phyloP scores from a whole-genome alignment of 345 rosid species.

The Pugionium dolabratum region DNA sequence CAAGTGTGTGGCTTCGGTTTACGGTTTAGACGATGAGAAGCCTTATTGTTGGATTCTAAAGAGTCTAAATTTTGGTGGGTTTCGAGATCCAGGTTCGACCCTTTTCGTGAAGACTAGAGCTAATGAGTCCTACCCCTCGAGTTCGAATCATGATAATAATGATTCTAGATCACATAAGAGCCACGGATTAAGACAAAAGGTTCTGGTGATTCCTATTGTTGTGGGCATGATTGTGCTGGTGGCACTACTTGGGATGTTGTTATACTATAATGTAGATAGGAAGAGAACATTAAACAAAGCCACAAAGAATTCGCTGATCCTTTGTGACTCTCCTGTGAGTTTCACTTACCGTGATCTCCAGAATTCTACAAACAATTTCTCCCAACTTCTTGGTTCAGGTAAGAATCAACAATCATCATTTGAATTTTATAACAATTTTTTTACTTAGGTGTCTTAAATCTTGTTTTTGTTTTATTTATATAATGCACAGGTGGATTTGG shows the following conservation, averaged over 20 bases:
- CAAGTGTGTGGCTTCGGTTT: slow-evolving; percentile 83
- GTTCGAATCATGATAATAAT: slow-evolving; percentile 22
- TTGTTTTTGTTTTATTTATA: background rate
- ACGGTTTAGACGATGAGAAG: slow-evolving; percentile 80
- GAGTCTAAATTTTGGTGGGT: slow-evolving; percentile 78
- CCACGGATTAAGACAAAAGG: slow-evolving; percentile 43
- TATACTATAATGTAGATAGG: slow-evolving; percentile 63
- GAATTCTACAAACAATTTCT: slow-evolving; percentile 62
- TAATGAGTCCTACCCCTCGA: slow-evolving; percentile 43
- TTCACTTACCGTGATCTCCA: slow-evolving; percentile 76
- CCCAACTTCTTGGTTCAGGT: slow-evolving; percentile 84
- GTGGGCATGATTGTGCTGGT: slow-evolving; percentile 59
- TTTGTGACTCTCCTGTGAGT: slow-evolving; percentile 67
- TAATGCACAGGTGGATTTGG: slow-evolving; percentile 69
- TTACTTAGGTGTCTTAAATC: background rate
- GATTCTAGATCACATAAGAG: slow-evolving; percentile 20
- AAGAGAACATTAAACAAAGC: slow-evolving; percentile 57
- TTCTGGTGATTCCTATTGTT: slow-evolving; percentile 63
- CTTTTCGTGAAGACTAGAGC: slow-evolving; percentile 66
- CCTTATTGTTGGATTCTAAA: slow-evolving; percentile 88
- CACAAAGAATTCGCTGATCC: slow-evolving; percentile 51
- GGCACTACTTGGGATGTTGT: slow-evolving; percentile 61
- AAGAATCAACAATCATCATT: slow-evolving; percentile 13
- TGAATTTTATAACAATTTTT: background rate
- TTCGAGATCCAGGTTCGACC: slow-evolving; percentile 72